Percentiles rank a stretch among this genome's conserved stretches.
Conservation (phyloP, 1,284 basidiomycete species). For the Marasmius fiardii region DNA sequence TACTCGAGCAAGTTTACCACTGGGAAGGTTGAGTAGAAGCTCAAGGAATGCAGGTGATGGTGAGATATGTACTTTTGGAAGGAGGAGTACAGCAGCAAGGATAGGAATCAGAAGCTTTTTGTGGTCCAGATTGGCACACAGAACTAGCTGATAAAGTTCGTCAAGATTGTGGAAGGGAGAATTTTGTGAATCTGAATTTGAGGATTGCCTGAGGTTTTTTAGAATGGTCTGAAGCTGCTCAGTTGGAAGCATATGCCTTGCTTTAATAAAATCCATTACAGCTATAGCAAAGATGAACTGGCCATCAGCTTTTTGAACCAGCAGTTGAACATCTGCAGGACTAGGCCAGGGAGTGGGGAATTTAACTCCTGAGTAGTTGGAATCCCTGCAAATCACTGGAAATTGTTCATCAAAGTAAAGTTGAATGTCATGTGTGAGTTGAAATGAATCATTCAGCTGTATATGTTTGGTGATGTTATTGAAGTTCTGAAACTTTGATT, state of each 20-base stretch:
- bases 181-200: neutral
- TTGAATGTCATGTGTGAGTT: neutral
- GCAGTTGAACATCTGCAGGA: slow-evolving; percentile 15
- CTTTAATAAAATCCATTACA: slow-evolving; percentile 23
- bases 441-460: neutral
- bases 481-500: neutral
- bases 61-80: neutral
- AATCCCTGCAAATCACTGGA: neutral
- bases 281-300: slow-evolving; percentile 24
- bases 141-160: neutral
- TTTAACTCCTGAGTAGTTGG: no score
- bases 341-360: slow-evolving; percentile 17
- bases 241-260: slow-evolving; percentile 17
- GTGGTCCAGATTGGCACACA: neutral
- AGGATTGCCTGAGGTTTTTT: neutral
- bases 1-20: neutral
- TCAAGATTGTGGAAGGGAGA: slow-evolving; percentile 11
- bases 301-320: no score
- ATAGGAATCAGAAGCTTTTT: neutral
- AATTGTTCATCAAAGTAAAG: neutral
- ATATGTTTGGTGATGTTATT: neutral
- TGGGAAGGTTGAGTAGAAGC: neutral
- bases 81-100: neutral
- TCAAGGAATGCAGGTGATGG: neutral
- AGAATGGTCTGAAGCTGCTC: slow-evolving; percentile 21